Evolutionary conservation across 192 early-diverging fungal species (phyloP), one percentile per base, ranked within the genome.

Genomic region (Cladochytrium replicatum): DNA sequence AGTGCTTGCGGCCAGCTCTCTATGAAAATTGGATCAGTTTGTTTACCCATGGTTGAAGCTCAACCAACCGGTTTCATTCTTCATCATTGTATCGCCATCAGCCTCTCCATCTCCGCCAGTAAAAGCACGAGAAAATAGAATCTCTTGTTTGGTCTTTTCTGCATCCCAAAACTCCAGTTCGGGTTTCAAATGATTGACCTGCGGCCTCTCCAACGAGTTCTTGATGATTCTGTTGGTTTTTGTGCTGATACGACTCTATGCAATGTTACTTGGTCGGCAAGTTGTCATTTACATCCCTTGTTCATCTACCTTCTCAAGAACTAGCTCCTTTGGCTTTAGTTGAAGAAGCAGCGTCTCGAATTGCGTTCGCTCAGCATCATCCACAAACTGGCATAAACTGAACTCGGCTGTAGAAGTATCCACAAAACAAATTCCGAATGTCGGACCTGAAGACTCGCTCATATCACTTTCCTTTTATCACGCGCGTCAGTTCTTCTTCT

Each of bases 371-470:
- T 91, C 78, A 15, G 74, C 62, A 57, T 97, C 96, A 59, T 99
- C 96, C 19, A 77, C 58, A 38, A 85, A 87, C 4, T 69, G 68
- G 37, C 81, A 78, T 37, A 96, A 29, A 42, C 80, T 79, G 61
- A 99, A 94, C 58, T 91, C 84, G 7, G 90, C 91, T 0, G 91
- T 99, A 0, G 93, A 71, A 0, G 93, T 93, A 53, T 99, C 96
- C 3, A 95, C 96, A 73, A 99, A 94, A 9, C 77, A 81, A 6
- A 99, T 64, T 24, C 88, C 90, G 66, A 90, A 91, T 8, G 58
- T 60, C 7, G 81, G 75, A 3, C 70, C 65, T 2, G 62, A 45
- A 15, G 13, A 23, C 57, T 46, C 31, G 64, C 68, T 6, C n/a
- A n/a, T n/a, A n/a, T 50, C 55, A 1, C 24, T 55, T 55, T 28